These are phyloP conservation scores for Fusarium circinatum DNA, from an alignment of 2,329 filamentous ascomycete species.

Conservation along the genomic window DNA sequence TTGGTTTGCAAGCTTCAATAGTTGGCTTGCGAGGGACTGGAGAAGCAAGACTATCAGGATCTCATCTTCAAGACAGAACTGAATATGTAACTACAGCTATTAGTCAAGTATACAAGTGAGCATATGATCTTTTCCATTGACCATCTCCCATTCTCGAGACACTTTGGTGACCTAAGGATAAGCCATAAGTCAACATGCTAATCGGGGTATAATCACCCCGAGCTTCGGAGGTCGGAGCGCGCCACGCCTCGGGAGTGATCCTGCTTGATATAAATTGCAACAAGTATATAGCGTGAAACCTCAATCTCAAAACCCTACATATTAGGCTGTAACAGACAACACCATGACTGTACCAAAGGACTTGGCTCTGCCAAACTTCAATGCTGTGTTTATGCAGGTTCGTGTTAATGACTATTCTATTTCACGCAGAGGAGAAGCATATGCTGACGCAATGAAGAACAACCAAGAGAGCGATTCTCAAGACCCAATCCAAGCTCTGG, in stretches of 20 bases:
- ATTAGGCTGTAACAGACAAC: accelerated
- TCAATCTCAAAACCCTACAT: accelerated
- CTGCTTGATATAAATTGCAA: not conserved
- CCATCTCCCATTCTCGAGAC: not conserved
- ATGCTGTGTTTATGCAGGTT: not conserved
- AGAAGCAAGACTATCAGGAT: too few species aligned
- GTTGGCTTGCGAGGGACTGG: too few species aligned
- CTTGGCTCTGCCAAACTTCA: not conserved
- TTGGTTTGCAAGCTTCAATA: not conserved
- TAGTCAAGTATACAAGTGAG: accelerated
- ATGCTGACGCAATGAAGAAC: too few species aligned
- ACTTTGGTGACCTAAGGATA: not conserved
- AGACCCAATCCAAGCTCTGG: not conserved
- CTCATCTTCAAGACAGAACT: not conserved
- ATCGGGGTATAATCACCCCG: not conserved
- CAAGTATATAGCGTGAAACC: accelerated
- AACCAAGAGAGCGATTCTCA: not conserved
- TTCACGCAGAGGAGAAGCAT: too few species aligned
- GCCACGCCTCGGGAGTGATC: not conserved
- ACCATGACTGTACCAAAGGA: not conserved
- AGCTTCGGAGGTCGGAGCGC: not conserved
- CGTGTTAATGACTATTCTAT: too few species aligned
- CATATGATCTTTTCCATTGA: accelerated
- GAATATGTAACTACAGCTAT: accelerated
- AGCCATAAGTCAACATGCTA: not conserved